phyloP scores from a whole-genome alignment of 768 basidiomycete species.

The Sistotremastrum niveocremeum region DNA sequence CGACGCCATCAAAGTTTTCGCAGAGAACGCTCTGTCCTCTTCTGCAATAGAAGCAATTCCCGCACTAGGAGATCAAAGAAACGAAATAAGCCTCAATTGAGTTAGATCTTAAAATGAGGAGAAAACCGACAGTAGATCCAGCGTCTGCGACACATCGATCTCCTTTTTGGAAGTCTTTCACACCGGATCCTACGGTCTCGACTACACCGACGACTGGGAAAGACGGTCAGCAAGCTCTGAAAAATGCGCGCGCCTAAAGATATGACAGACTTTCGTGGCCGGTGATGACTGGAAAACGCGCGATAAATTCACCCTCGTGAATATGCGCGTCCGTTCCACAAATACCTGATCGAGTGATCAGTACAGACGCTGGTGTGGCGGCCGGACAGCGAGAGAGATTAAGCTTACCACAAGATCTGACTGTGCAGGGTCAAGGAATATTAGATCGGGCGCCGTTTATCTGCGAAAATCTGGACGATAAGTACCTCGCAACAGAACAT shows the following conservation, averaged over 20 bases:
- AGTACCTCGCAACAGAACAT: too few species aligned
- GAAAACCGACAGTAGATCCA: neutral
- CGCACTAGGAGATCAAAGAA: conserved; percentile 37
- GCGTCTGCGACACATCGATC: conserved; percentile 22
- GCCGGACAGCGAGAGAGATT: neutral
- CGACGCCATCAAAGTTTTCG: conserved; percentile 71
- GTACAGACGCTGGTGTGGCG: conserved; percentile 1
- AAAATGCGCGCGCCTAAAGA: too few species aligned
- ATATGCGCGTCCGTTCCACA: conserved; percentile 61
- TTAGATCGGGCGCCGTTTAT: too few species aligned
- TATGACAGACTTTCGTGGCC: too few species aligned
- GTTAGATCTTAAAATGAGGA: too few species aligned
- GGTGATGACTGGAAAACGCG: conserved; percentile 43
- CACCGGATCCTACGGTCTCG: conserved; percentile 20
- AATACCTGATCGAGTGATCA: conserved; percentile 27
- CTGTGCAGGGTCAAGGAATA: neutral
- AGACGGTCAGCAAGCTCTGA: too few species aligned
- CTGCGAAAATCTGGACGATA: too few species aligned
- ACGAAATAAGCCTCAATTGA: too few species aligned
- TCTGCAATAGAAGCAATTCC: conserved; percentile 76
- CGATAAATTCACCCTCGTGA: conserved; percentile 52
- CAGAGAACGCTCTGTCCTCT: conserved; percentile 73
- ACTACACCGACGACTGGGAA: conserved; percentile 13
- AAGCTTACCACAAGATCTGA: conserved; percentile 5
- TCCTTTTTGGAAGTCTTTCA: conserved; percentile 19